Evolutionary conservation across 805 yeast species (phyloP).

Genomic region (Yarrowia sp.): DNA sequence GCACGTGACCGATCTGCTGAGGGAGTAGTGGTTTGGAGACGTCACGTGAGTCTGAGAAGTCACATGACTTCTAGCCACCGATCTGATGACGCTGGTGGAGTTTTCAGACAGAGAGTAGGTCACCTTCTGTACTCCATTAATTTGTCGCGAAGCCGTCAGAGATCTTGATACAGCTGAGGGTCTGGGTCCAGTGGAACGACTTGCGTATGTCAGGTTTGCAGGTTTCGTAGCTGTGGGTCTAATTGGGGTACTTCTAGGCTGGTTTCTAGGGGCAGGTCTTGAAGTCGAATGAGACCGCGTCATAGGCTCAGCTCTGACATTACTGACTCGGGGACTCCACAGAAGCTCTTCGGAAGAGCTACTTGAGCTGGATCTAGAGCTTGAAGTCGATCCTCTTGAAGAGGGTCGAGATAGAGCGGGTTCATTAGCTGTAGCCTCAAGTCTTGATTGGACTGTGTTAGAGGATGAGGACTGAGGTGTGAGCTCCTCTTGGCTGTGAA

Average conservation of each 20-base stretch:
- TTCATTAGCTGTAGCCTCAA: no score
- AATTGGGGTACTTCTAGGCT: not conserved
- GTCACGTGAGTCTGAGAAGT: no score
- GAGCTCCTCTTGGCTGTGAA: no score
- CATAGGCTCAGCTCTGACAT: not conserved
- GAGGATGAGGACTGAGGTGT: not conserved
- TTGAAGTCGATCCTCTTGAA: no score
- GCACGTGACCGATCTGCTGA: not conserved
- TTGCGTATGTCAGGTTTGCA: not conserved
- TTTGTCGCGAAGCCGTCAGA: not conserved
- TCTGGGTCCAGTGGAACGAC: not conserved
- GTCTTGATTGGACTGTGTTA: conserved; percentile 3
- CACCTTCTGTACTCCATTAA: not conserved
- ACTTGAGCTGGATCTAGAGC: not conserved
- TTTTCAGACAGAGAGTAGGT: no score
- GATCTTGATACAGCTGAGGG: not conserved
- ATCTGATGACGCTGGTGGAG: no score
- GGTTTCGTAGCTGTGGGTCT: no score
- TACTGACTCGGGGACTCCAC: not conserved
- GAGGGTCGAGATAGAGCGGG: no score
- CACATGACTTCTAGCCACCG: no score
- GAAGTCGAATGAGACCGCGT: not conserved
- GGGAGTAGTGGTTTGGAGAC: not conserved
- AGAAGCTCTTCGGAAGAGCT: not conserved
- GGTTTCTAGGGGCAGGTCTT: not conserved